Evolutionary conservation across 805 yeast species (phyloP), one percentile per base, ranked within the genome.

Genomic region (Myxozyma udenii): DNA sequence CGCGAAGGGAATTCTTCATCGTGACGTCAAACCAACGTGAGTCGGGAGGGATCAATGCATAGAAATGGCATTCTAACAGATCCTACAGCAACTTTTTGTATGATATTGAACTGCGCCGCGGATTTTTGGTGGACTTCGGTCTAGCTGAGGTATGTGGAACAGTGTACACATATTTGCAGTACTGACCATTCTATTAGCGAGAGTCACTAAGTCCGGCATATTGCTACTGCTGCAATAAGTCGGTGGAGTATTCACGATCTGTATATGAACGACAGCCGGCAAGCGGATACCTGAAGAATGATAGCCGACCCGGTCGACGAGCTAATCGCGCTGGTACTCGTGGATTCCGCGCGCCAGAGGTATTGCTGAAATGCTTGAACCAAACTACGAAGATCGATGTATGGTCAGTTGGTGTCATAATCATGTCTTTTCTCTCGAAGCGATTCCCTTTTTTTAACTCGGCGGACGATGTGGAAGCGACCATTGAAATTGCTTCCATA

Each of bases 241-340:
- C 26, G n/a, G 41, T 28, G 55, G 60, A 51, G 14, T 58, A 55
- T n/a, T 62, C 59, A 3, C 55, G 68, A 25, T 70, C 65, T 18
- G 51, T 62, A 39, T 59, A 66, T 18, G 62, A 63, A 36, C 60
- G 58, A 16, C 60, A 51, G 69, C 42, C 65, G 3, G 76, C 76
- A 11, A 74, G 77, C 68, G 91, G 96, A 1, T 88, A 86, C 64
- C 85, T 89, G 7, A 88, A 87, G 65, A 87, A 86, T 62, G 98
- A 93, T 70, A 79, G 80, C 44, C 75, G 61, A 32, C 85, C 95
- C 0, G 87, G 93, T 1, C 77, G 95, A 62, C 77, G 98, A 51
- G 98, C 98, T 0, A 93, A 93, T 64, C 81, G 98, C 62, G 98
- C 98, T 16, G 97, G 97, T 6, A 89, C 97, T 0, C 76, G 97